Evolutionary conservation across 2,329 filamentous ascomycete species (phyloP).

Genomic region (Sporothrix pallida): DNA sequence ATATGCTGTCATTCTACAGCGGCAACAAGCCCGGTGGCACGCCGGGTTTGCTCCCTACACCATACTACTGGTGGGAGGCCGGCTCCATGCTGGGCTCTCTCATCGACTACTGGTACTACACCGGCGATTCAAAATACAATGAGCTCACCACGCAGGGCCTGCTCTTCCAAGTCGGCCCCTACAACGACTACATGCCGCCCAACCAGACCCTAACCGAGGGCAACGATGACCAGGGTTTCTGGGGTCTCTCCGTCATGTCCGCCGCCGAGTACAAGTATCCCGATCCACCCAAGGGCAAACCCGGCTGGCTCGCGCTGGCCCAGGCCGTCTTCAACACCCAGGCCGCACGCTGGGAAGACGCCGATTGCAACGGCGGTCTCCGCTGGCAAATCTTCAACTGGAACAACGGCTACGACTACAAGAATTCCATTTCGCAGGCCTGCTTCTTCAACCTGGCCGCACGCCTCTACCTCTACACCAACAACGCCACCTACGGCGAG

Average conservation of each 20-base stretch:
- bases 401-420: slow-evolving; percentile 79
- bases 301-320: slow-evolving; percentile 73
- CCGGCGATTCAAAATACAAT: slow-evolving; percentile 68
- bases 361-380: slow-evolving; percentile 74
- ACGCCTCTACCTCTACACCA: slow-evolving; percentile 72
- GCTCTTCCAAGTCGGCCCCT: slow-evolving; percentile 73
- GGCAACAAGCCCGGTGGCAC: slow-evolving; percentile 57
- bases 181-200: slow-evolving; percentile 77
- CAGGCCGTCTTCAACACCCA: slow-evolving; percentile 84
- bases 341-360: slow-evolving; percentile 71
- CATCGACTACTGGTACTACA: slow-evolving; percentile 76
- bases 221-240: slow-evolving; percentile 79
- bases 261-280: slow-evolving; percentile 73
- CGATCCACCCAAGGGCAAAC: slow-evolving; percentile 60
- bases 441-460: slow-evolving; percentile 61
- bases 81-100: slow-evolving; percentile 74
- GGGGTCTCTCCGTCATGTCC: slow-evolving; percentile 72
- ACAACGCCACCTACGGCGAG: slow-evolving; percentile 75
- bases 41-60: slow-evolving; percentile 53
- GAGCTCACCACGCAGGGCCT: slow-evolving; percentile 69
- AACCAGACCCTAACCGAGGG: slow-evolving; percentile 69
- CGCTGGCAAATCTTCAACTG: slow-evolving; percentile 86
- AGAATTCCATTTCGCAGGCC: slow-evolving; percentile 59
- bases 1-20: slow-evolving; percentile 54
- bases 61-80: slow-evolving; percentile 65